Percentiles rank a stretch among this genome's conserved stretches.
Conservation (phyloP, 176 grass and related monocot genomes). For the Saccharum officinarum region DNA sequence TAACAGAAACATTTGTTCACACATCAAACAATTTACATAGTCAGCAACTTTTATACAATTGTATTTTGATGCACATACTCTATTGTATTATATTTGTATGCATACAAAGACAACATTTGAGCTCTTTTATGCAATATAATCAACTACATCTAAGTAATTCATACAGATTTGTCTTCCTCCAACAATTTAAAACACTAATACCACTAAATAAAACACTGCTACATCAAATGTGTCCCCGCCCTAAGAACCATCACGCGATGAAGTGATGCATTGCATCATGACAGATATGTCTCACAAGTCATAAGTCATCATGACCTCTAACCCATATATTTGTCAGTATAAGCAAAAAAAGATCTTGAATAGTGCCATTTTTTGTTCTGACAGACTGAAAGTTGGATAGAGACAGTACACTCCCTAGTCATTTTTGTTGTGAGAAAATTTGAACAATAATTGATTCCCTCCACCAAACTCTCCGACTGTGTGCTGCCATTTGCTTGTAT, state of each 20-base stretch:
- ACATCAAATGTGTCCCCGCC: not conserved
- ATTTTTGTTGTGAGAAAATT: not conserved
- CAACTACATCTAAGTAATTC: not conserved
- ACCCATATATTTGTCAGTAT: not conserved
- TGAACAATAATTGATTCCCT: not conserved
- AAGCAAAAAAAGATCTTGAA: not conserved
- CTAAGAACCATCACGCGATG: not conserved
- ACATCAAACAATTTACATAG: not conserved
- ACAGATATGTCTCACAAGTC: not conserved
- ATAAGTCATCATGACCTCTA: not conserved
- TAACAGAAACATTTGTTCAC: not conserved
- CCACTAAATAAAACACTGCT: not conserved
- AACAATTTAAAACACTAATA: not conserved
- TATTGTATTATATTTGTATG: too few relatives aligned
- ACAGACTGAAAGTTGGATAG: not conserved
- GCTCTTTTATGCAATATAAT: not conserved
- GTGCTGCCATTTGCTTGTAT: slow-evolving; percentile 16
- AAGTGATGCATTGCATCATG: not conserved
- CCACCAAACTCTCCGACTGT: not conserved
- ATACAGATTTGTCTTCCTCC: not conserved
- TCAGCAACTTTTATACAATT: not conserved
- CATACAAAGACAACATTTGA: not conserved
- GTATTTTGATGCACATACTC: not conserved
- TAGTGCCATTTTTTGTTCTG: not conserved
- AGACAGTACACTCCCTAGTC: not conserved